Evolutionary conservation across 2,329 filamentous ascomycete species (phyloP).

Genomic region (Penicillium hordei): DNA sequence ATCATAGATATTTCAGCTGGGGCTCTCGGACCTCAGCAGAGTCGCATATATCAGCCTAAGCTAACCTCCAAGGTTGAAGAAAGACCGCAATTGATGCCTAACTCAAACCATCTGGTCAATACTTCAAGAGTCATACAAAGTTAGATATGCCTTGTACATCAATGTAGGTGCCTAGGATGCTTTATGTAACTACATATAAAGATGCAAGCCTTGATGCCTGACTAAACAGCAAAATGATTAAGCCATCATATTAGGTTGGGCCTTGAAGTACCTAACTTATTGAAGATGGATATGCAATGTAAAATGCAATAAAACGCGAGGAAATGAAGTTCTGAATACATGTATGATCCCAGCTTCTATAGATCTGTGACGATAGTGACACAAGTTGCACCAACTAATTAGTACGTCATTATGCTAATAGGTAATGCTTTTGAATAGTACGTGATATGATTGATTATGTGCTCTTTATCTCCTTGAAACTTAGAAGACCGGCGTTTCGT

Average conservation of each 20-base stretch:
- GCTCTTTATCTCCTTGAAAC: not conserved
- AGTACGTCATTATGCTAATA: not conserved
- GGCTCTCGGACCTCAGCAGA: not conserved
- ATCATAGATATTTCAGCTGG: not conserved
- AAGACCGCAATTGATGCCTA: not conserved
- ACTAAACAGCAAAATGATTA: not conserved
- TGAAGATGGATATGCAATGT: not conserved
- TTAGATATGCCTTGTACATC: not conserved
- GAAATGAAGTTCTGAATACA: not conserved
- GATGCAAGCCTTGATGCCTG: slow-evolving; percentile 11
- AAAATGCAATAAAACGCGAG: not conserved
- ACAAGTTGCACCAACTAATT: not conserved
- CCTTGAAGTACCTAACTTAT: not conserved
- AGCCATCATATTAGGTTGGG: not conserved
- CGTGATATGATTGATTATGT: not conserved
- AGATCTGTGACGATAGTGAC: not conserved
- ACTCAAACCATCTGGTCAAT: not conserved
- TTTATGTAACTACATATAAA: not conserved
- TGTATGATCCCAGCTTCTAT: not conserved
- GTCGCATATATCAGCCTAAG: not conserved
- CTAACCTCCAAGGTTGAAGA: not conserved
- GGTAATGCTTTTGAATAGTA: not conserved
- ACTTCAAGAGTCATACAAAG: not conserved
- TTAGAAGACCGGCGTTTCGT: not conserved
- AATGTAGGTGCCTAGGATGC: not conserved